phyloP scores from a whole-genome alignment of 768 basidiomycete genomes.

The Rhodotorula babjevae region DNA sequence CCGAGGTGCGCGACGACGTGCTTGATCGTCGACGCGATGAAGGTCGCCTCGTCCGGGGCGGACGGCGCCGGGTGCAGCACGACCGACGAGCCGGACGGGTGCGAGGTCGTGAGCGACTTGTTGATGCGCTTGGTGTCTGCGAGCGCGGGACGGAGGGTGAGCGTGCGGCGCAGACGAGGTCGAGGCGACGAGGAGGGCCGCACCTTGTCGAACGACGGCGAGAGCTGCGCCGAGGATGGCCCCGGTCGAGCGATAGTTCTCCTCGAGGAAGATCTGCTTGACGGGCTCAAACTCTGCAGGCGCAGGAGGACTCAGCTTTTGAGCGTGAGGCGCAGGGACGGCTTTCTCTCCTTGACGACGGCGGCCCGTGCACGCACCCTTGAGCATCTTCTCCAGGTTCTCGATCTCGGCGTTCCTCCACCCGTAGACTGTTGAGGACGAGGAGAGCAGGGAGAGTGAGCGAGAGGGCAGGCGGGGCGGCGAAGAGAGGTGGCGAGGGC shows the following conservation, averaged over 20 bases:
- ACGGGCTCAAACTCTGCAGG: constrained; percentile 61
- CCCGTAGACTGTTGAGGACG: constrained; percentile 59
- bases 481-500: neutral
- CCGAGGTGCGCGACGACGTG: constrained; percentile 69
- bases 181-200: constrained; percentile 5
- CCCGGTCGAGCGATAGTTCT: constrained; percentile 80
- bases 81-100: constrained; percentile 61
- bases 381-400: constrained; percentile 68
- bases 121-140: constrained; percentile 68
- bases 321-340: too few relatives aligned
- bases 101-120: constrained; percentile 67
- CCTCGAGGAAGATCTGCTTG: constrained; percentile 67
- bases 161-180: neutral
- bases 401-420: constrained; percentile 72
- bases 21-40: constrained; percentile 73
- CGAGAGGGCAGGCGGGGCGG: neutral
- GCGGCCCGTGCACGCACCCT: constrained; percentile 48
- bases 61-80: constrained; percentile 56
- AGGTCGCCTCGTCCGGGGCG: constrained; percentile 64
- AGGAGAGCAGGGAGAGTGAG: neutral
- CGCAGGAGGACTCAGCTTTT: too few relatives aligned
- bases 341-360: too few relatives aligned
- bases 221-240: constrained; percentile 67
- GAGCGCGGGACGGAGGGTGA: neutral
- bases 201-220: constrained; percentile 78